Conservation (phyloP, 139 green algal genomes). For the Axilococcus clingmanii region DNA sequence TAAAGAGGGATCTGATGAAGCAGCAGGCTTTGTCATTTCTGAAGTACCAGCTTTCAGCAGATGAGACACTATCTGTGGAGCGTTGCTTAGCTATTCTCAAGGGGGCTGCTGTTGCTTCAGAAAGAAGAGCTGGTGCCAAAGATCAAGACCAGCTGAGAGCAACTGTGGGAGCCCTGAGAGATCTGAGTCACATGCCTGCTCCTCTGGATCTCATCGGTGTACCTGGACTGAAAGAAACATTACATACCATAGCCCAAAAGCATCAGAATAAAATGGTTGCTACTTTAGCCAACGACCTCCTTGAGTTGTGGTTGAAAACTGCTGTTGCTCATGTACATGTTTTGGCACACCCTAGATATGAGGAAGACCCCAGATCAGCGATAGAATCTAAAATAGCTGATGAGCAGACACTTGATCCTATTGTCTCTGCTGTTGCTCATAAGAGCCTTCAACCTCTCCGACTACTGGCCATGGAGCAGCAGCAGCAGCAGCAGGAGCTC, state of each 20-base stretch:
- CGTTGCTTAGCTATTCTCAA: background rate
- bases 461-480: background rate
- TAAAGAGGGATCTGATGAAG: conserved; percentile 11
- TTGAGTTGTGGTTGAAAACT: conserved; percentile 13
- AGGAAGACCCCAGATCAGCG: conserved; percentile 17
- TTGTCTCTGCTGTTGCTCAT: conserved; percentile 14
- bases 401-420: conserved; percentile 7
- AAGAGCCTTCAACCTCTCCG: no score
- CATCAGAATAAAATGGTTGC: conserved; percentile 14
- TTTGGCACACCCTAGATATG: conserved; percentile 17
- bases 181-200: conserved; percentile 26
- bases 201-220: conserved; percentile 14
- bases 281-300: conserved; percentile 5
- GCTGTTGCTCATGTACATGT: conserved; percentile 18
- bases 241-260: conserved; percentile 7
- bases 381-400: conserved; percentile 16
- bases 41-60: background rate
- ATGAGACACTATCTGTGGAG: background rate
- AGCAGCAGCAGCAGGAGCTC: background rate
- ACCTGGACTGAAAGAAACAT: conserved; percentile 15
- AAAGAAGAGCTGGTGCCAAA: background rate
- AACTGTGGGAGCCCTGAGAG: conserved; percentile 14
- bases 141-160: background rate
- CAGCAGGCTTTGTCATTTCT: conserved; percentile 11
- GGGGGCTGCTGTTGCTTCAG: background rate